These are phyloP conservation scores for Cryptococcus sp. DNA, from an alignment of 1,284 basidiomycete species.

Conservation along the genomic window DNA sequence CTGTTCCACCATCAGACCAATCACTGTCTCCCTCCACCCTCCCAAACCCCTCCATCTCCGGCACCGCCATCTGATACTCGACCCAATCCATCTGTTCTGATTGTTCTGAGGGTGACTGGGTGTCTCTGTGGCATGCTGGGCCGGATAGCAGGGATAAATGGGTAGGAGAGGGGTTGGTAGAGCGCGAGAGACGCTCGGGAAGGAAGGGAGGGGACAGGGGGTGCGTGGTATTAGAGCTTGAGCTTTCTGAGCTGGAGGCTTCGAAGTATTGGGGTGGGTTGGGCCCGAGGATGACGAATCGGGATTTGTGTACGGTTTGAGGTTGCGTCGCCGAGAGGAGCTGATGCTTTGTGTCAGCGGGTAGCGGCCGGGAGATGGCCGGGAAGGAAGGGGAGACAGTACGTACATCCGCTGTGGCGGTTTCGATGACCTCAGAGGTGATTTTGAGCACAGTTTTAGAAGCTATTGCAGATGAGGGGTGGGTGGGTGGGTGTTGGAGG, in stretches of 20 bases:
- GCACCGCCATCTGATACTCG: not conserved
- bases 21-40: not conserved
- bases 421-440: no score
- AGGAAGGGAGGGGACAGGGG: not conserved
- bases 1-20: not conserved
- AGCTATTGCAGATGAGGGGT: no score
- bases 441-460: no score
- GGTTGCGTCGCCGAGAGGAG: no score
- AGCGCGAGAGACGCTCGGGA: not conserved
- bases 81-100: slow-evolving; percentile 8
- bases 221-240: slow-evolving; percentile 1
- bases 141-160: no score
- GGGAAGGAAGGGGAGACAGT: no score
- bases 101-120: no score
- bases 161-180: not conserved
- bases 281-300: slow-evolving; percentile 11
- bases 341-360: no score
- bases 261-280: slow-evolving; percentile 10
- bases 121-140: no score
- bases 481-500: no score
- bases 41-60: not conserved
- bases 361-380: no score
- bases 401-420: no score
- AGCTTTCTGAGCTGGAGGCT: slow-evolving; percentile 11
- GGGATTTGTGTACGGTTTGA: not conserved